Conservation (phyloP, 805 yeast species). For the Wickerhamomyces chambardii region DNA sequence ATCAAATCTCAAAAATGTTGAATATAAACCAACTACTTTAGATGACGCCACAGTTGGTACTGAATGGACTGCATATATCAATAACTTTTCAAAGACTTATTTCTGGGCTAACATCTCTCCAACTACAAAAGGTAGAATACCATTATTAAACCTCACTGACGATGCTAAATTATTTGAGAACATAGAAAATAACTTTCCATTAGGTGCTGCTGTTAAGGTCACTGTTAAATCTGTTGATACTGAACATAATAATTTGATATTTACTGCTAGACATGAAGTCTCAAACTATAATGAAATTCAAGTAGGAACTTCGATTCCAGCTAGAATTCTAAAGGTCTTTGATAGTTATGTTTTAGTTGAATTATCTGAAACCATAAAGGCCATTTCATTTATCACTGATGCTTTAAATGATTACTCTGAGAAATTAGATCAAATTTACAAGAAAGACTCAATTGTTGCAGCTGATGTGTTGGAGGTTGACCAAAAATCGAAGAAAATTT, state of each 20-base stretch:
- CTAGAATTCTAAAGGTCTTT: constrained; percentile 48
- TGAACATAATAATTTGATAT: constrained; percentile 39
- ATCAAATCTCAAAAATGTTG: constrained; percentile 23
- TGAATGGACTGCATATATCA: constrained; percentile 51
- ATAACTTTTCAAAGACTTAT: constrained; percentile 49
- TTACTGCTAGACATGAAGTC: constrained; percentile 40
- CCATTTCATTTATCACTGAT: constrained; percentile 66
- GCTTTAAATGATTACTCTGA: constrained; percentile 61
- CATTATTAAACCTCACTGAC: constrained; percentile 54
- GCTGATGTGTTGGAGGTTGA: constrained; percentile 40
- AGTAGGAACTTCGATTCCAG: constrained; percentile 50
- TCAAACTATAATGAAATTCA: constrained; percentile 37
- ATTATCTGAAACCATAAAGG: constrained; percentile 53
- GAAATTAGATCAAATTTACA: constrained; percentile 38
- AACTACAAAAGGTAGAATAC: constrained; percentile 52
- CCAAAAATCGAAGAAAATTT: constrained; percentile 36
- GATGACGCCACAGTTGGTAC: constrained; percentile 40
- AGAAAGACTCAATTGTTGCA: constrained; percentile 42
- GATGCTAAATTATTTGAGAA: constrained; percentile 38
- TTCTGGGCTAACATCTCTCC: constrained; percentile 70
- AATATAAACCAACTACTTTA: constrained; percentile 23
- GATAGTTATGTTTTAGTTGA: constrained; percentile 60
- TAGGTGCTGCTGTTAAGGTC: constrained; percentile 63
- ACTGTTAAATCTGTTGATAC: constrained; percentile 43
- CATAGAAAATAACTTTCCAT: constrained; percentile 50